Percentiles rank a stretch among this genome's conserved stretches.
Conservation (phyloP, 371 early-diverging fungal genomes). For the Mucor velutinosus region DNA sequence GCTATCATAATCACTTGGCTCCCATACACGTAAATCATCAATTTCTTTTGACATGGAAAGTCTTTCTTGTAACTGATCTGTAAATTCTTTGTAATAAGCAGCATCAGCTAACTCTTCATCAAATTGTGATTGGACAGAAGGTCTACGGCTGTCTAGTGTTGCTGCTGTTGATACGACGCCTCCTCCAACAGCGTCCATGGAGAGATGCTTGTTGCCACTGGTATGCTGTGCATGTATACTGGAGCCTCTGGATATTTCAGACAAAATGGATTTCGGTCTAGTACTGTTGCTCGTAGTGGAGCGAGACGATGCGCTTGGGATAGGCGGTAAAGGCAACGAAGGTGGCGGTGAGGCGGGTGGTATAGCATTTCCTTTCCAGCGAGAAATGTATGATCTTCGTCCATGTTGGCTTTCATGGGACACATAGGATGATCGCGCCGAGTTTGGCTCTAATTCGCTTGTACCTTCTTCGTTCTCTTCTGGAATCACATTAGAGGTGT, state of each 20-base stretch:
- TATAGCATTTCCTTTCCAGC: slow-evolving; percentile 20
- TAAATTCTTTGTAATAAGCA: slow-evolving; percentile 29
- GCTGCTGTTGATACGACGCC: not conserved
- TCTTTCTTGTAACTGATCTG: slow-evolving; percentile 26
- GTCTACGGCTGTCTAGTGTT: not conserved
- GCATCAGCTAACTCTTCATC: slow-evolving; percentile 17
- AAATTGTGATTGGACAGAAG: slow-evolving; percentile 6
- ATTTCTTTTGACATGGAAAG: slow-evolving; percentile 33
- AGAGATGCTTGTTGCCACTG: slow-evolving; percentile 9
- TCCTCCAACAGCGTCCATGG: slow-evolving; percentile 19
- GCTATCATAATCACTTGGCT: slow-evolving; percentile 24
- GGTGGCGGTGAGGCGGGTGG: slow-evolving; percentile 35
- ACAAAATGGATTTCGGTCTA: slow-evolving; percentile 4
- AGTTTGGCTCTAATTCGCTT: not conserved
- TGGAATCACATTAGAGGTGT: not conserved
- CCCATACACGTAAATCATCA: slow-evolving; percentile 29
- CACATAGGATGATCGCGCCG: slow-evolving; percentile 14
- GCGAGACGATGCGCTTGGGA: slow-evolving; percentile 6
- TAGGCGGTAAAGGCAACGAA: slow-evolving; percentile 26
- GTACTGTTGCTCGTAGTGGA: not conserved
- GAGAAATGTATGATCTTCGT: slow-evolving; percentile 12
- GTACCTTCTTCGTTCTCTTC: slow-evolving; percentile 2
- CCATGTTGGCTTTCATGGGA: not conserved
- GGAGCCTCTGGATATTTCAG: slow-evolving; percentile 6
- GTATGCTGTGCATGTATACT: not conserved